Conservation (phyloP, 2,329 filamentous ascomycete genomes). For the Xylariaceae sp. region DNA sequence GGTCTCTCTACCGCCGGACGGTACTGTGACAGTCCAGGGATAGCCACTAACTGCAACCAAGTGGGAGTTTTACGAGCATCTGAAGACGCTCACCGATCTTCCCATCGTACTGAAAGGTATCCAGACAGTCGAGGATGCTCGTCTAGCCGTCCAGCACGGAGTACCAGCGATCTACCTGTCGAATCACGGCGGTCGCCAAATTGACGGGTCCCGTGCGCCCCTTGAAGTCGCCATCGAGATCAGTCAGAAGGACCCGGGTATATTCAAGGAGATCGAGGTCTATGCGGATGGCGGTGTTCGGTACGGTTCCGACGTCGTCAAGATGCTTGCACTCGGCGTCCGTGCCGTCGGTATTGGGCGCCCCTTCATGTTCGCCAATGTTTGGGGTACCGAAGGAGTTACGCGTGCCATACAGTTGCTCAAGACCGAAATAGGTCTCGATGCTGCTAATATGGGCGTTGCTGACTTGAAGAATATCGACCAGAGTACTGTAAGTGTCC, state of each 20-base stretch:
- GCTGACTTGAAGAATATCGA: constrained; percentile 38
- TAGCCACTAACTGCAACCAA: constrained; percentile 8
- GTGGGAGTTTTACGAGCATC: constrained; percentile 16
- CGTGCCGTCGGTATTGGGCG: constrained; percentile 50
- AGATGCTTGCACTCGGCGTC: constrained; percentile 45
- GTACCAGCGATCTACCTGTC: constrained; percentile 44
- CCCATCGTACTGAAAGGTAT: constrained; percentile 40
- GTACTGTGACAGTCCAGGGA: neutral
- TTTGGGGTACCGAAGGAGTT: constrained; percentile 54
- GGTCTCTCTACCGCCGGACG: neutral
- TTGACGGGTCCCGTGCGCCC: constrained; percentile 41
- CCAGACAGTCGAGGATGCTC: constrained; percentile 44
- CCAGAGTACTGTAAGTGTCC: too few species aligned
- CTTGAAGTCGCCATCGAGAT: constrained; percentile 44
- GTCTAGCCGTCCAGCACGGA: constrained; percentile 36
- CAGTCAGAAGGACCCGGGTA: constrained; percentile 37
- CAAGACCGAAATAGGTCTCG: constrained; percentile 50
- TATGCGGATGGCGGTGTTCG: constrained; percentile 46
- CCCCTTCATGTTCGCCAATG: constrained; percentile 56
- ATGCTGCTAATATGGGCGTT: constrained; percentile 41
- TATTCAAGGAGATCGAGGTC: constrained; percentile 42
- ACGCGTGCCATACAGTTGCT: constrained; percentile 50
- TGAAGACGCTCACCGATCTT: constrained; percentile 4
- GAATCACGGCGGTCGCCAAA: constrained; percentile 47
- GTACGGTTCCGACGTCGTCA: constrained; percentile 44